Evolutionary conservation across 371 early-diverging fungal genomes (phyloP).

Genomic region (Mucor velutinosus): DNA sequence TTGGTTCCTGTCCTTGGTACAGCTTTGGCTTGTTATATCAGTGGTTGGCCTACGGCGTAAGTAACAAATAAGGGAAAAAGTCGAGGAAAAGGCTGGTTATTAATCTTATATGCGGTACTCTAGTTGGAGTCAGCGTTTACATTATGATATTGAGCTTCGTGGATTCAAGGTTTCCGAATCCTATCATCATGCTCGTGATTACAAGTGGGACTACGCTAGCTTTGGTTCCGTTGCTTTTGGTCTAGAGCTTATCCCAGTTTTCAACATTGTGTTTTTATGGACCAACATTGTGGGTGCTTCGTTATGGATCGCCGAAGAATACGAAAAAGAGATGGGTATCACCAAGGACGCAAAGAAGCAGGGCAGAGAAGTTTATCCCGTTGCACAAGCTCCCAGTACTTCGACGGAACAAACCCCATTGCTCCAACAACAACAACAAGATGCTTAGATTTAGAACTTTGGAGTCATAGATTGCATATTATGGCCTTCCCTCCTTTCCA

Average conservation of each 20-base stretch:
- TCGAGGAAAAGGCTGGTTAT: neutral
- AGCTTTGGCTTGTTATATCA: conserved; percentile 45
- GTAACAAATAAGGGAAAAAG: conserved; percentile 5
- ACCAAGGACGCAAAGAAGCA: neutral
- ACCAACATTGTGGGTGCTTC: conserved; percentile 72
- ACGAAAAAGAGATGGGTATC: conserved; percentile 20
- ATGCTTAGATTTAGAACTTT: neutral
- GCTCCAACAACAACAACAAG: neutral
- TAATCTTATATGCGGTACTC: neutral
- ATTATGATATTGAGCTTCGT: conserved; percentile 50
- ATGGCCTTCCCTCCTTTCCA: too few species aligned
- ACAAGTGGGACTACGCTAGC: conserved; percentile 33
- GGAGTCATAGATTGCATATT: too few species aligned
- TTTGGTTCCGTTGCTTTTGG: conserved; percentile 61
- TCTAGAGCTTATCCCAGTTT: conserved; percentile 61
- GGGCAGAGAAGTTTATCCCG: neutral
- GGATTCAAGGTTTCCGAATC: conserved; percentile 38
- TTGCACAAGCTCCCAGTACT: conserved; percentile 2
- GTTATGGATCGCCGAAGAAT: conserved; percentile 63
- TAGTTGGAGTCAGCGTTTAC: conserved; percentile 42
- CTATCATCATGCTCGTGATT: conserved; percentile 23
- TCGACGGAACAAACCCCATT: conserved; percentile 18
- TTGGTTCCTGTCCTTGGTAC: conserved; percentile 53
- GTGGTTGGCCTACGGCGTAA: conserved; percentile 44
- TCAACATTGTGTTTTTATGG: conserved; percentile 63